These are phyloP conservation scores for Penstemon davidsonii DNA, from an alignment of 257 asterid genomes.

Conservation along the genomic window DNA sequence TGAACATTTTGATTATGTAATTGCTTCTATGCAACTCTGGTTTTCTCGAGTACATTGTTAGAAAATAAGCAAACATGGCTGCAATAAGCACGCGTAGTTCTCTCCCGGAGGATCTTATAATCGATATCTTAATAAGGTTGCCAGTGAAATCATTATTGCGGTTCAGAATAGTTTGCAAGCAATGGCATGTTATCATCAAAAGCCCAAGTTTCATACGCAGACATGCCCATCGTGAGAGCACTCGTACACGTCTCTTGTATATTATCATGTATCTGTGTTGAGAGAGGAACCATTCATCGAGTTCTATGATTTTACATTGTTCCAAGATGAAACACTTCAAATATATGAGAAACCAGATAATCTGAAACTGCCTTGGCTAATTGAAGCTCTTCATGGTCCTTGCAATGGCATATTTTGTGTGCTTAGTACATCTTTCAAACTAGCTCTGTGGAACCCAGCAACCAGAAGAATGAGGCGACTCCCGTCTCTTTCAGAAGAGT, in stretches of 20 bases:
- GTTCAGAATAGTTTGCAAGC: background rate
- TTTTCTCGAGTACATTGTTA: no score
- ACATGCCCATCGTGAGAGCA: background rate
- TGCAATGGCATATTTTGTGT: slow-evolving; percentile 9
- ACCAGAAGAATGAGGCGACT: background rate
- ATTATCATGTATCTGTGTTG: background rate
- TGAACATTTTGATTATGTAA: no score
- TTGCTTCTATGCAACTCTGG: no score
- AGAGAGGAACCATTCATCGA: background rate
- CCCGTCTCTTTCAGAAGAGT: background rate
- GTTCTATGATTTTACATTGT: background rate
- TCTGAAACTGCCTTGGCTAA: background rate
- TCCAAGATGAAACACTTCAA: background rate
- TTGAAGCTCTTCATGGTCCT: background rate
- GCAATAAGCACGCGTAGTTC: background rate
- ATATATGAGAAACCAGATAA: background rate
- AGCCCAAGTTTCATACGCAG: background rate
- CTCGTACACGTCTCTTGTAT: background rate
- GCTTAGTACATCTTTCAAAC: background rate
- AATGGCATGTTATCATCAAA: background rate
- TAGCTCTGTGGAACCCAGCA: slow-evolving; percentile 3
- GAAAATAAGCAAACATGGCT: background rate
- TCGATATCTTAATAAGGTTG: background rate
- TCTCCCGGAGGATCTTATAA: background rate
- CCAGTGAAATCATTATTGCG: background rate